Evolutionary conservation across 192 early-diverging fungal genomes (phyloP).

Genomic region (Coemansia sp.): DNA sequence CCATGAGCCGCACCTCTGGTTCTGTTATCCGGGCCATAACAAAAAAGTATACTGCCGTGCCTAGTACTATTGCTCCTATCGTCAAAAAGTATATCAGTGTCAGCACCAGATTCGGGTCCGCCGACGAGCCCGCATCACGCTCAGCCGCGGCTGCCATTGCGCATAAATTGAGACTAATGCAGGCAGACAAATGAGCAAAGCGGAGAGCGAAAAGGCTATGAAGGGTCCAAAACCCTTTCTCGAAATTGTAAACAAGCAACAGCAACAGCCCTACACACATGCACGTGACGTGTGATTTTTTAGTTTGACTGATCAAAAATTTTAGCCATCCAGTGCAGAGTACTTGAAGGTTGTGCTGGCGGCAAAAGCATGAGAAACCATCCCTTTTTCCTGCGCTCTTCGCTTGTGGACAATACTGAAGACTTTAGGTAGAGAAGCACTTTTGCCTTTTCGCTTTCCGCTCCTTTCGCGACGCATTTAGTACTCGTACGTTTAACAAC

Average conservation of each 20-base stretch:
- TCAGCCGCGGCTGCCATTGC: neutral
- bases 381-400: slow-evolving; percentile 50
- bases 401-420: slow-evolving; percentile 28
- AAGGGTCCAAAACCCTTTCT: neutral
- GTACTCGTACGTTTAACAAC: neutral
- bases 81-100: slow-evolving; percentile 57
- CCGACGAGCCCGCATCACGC: slow-evolving; percentile 14
- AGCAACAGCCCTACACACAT: slow-evolving; percentile 8
- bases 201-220: neutral
- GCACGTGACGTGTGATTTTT: slow-evolving; percentile 5
- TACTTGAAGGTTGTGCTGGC: neutral
- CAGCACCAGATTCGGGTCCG: slow-evolving; percentile 50
- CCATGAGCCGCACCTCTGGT: slow-evolving; percentile 55
- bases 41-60: slow-evolving; percentile 57
- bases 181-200: neutral
- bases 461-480: slow-evolving; percentile 12
- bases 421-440: slow-evolving; percentile 52
- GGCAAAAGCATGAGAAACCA: slow-evolving; percentile 7
- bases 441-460: slow-evolving; percentile 20
- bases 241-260: slow-evolving; percentile 1
- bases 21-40: slow-evolving; percentile 56
- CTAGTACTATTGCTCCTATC: slow-evolving; percentile 47
- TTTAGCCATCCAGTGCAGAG: neutral
- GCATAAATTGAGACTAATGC: neutral
- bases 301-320: slow-evolving; percentile 7